Base-by-base conservation (phyloP, 306 rosid species). In the Trichosanthes truncata region DNA sequence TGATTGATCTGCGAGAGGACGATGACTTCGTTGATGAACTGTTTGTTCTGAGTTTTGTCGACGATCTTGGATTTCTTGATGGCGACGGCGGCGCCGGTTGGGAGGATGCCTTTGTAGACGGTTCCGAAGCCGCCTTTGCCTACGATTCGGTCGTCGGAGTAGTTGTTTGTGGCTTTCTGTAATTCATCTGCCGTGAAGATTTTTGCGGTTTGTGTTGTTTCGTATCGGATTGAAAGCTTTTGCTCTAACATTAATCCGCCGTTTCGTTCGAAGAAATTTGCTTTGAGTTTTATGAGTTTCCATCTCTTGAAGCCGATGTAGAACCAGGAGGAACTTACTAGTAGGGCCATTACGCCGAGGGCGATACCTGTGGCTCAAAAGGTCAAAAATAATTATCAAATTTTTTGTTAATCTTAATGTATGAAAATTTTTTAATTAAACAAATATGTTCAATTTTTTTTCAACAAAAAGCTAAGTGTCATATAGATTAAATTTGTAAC, bases 1-100 rank as follows among this genome's bases (percentile, higher is more conserved):
- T 85, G 88, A 8, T 85, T 87, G 35, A 87, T 81, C 82, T 83
- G 86, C 1, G 87, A 83, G 1, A 85, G 57, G 20, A 87, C 83
- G 21, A 65, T 7, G 11, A 85, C 82, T 78, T 87, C 88, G 14
- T 87, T 83, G n/a, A 83, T 77, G 79, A 87, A 87, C 61, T 85
- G 84, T 6, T 79, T n/a, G 6, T 68, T 81, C 53, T 85, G 88
- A 45, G 41, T 79, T 1, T 55, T 36, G 21, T 85, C 78, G 26
- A 57, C 48, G 15, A 77, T 45, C 63, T 38, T 87, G 3, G 88
- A 85, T 62, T 85, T 83, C 43, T 87, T 85, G 25, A 87, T 36
- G 26, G 88, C 88, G 1, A 85, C 84, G 0, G 49, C 57, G 17
- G 4, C 78, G 6, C 86, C 69, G 4, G 83, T 15, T 0, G 36